Percentiles rank a stretch among this genome's conserved stretches.
Evolutionary conservation across 23 red algal species (phyloP).

Genomic region (Gracilaria vermiculophylla): DNA sequence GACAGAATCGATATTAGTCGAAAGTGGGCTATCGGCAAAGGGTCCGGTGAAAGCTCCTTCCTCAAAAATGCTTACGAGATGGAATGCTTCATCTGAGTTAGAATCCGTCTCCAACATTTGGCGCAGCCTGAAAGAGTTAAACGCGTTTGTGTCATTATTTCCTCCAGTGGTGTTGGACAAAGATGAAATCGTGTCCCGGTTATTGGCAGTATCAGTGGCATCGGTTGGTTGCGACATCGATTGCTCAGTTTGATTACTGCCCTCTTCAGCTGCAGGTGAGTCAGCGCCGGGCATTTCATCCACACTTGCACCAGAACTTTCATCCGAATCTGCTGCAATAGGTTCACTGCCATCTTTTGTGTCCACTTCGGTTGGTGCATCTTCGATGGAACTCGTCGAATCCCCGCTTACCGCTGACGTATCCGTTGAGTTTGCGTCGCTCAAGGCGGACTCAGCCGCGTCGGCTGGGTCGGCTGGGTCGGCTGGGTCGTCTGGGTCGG

Average conservation of each 20-base stretch:
- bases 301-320: background rate
- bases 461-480: too few species aligned
- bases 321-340: background rate
- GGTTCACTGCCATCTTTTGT: background rate
- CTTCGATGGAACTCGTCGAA: background rate
- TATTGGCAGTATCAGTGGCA: background rate
- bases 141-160: conserved; percentile 35
- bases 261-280: background rate
- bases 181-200: background rate
- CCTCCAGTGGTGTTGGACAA: background rate
- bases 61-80: conserved; percentile 28
- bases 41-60: conserved; percentile 36
- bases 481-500: too few species aligned
- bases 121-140: conserved; percentile 11
- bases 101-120: conserved; percentile 44
- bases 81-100: background rate
- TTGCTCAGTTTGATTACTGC: background rate
- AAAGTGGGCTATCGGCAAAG: conserved; percentile 24
- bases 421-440: background rate
- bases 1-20: conserved; percentile 16
- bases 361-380: background rate
- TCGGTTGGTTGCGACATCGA: background rate
- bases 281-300: background rate
- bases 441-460: background rate
- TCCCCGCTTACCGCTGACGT: background rate